Evolutionary conservation across 2,329 filamentous ascomycete species (phyloP).

Genomic region (Fusarium solani-melongenae): DNA sequence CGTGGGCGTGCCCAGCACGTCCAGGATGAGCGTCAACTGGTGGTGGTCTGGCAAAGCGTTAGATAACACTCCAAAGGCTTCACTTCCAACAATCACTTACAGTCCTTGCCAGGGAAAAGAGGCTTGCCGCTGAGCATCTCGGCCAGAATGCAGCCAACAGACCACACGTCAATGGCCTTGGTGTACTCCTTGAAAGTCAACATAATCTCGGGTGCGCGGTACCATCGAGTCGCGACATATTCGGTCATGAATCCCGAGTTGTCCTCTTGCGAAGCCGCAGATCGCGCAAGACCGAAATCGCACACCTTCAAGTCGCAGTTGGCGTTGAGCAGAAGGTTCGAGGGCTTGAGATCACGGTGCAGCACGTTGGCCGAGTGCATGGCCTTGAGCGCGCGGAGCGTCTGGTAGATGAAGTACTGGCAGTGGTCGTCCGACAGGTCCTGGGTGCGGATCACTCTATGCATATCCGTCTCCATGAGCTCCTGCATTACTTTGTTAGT

Average conservation of each 20-base stretch:
- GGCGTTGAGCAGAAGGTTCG: constrained; percentile 94
- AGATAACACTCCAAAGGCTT: constrained; percentile 8
- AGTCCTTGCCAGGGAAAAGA: constrained; percentile 97
- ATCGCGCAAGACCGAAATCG: constrained; percentile 96
- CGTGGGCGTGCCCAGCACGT: constrained; percentile 96
- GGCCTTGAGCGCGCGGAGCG: constrained; percentile 94
- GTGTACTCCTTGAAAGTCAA: constrained; percentile 99
- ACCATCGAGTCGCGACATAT: constrained; percentile 99
- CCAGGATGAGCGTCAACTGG: constrained; percentile 95
- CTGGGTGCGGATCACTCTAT: constrained; percentile 97
- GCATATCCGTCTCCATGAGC: constrained; percentile 99
- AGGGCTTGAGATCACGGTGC: constrained; percentile 96
- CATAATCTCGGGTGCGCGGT: constrained; percentile 99
- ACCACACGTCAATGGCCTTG: constrained; percentile 99
- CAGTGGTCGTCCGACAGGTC: constrained; percentile 99
- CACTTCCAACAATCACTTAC: constrained; percentile 63
- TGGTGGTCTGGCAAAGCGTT: constrained; percentile 79
- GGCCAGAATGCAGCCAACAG: constrained; percentile 95
- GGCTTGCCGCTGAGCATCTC: constrained; percentile 99
- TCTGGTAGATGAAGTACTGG: constrained; percentile 99
- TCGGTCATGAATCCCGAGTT: constrained; percentile 99
- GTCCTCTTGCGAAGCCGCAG: constrained; percentile 95
- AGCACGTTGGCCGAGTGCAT: constrained; percentile 99
- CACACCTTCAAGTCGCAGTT: constrained; percentile 99
- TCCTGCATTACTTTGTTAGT: constrained; percentile 66